Conservation (phyloP, 1,284 basidiomycete genomes). For the Fomitiporia mediterranea region DNA sequence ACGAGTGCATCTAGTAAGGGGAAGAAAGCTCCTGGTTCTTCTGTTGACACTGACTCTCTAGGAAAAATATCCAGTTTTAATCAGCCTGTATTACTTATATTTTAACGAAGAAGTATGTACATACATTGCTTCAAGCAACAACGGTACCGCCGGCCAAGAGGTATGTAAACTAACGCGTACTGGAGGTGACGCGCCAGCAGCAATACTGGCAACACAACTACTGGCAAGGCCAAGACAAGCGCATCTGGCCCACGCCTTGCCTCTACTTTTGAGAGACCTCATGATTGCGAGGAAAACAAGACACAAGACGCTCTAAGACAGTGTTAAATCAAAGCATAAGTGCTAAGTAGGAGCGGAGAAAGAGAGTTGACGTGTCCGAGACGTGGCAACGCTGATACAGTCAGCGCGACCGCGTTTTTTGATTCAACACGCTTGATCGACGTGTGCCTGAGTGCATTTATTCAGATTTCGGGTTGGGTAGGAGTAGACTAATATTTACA, state of each 20-base stretch:
- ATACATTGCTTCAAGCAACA: slow-evolving; percentile 80
- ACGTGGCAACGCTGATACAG: slow-evolving; percentile 1
- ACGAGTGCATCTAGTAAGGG: slow-evolving; percentile 62
- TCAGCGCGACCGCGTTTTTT: slow-evolving; percentile 4
- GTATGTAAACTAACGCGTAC: slow-evolving; percentile 77
- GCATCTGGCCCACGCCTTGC: background rate
- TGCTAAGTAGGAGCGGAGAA: background rate
- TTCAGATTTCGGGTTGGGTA: background rate
- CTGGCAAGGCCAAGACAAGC: slow-evolving; percentile 4
- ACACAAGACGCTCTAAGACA: background rate
- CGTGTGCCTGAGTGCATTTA: background rate
- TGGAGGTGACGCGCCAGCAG: slow-evolving; percentile 48
- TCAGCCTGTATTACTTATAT: background rate
- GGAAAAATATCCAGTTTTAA: background rate
- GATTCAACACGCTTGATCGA: background rate
- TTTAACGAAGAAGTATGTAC: slow-evolving; percentile 30
- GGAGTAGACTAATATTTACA: background rate
- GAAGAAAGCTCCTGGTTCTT: slow-evolving; percentile 66
- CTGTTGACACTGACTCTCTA: slow-evolving; percentile 59
- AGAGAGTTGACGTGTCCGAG: slow-evolving; percentile 6
- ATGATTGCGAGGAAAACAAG: background rate
- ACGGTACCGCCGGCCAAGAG: slow-evolving; percentile 73
- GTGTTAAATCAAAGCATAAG: slow-evolving; percentile 6
- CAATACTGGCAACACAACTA: slow-evolving; percentile 5
- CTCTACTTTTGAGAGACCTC: background rate